Conservation (phyloP, 2,329 filamentous ascomycete genomes). For the Teratosphaeria zuluensis region DNA sequence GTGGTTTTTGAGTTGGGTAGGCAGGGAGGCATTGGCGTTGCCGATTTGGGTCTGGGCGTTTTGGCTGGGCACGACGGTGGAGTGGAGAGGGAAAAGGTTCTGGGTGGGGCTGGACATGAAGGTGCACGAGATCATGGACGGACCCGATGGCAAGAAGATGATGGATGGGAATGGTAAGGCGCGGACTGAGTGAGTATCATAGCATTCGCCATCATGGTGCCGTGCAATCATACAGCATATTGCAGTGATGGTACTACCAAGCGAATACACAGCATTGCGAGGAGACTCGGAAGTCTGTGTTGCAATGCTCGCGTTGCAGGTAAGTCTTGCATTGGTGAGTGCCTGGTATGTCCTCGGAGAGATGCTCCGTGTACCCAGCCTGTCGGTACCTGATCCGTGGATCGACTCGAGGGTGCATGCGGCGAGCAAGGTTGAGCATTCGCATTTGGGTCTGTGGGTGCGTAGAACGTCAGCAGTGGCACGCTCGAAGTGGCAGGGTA, state of each 20-base stretch:
- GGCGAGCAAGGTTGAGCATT: too few relatives aligned
- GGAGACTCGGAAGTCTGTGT: too few relatives aligned
- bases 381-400: neutral
- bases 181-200: neutral
- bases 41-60: conserved; percentile 90
- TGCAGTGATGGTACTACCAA: too few relatives aligned
- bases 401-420: neutral
- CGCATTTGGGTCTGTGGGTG: neutral
- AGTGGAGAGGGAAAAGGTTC: conserved; percentile 78
- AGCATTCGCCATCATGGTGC: too few relatives aligned
- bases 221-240: too few relatives aligned
- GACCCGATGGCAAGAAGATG: neutral
- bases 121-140: conserved; percentile 44
- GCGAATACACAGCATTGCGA: too few relatives aligned
- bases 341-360: too few relatives aligned
- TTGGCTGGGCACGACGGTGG: conserved; percentile 74
- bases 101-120: conserved; percentile 76
- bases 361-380: neutral
- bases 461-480: neutral
- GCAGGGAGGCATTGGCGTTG: conserved; percentile 69
- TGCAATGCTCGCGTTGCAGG: too few relatives aligned
- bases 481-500: neutral
- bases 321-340: neutral
- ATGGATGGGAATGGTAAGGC: neutral
- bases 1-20: conserved; percentile 78